Percentiles rank a stretch among this genome's conserved stretches.
Conservation (phyloP, 2,329 filamentous ascomycete genomes). For the Emmonsiellopsis sp. region DNA sequence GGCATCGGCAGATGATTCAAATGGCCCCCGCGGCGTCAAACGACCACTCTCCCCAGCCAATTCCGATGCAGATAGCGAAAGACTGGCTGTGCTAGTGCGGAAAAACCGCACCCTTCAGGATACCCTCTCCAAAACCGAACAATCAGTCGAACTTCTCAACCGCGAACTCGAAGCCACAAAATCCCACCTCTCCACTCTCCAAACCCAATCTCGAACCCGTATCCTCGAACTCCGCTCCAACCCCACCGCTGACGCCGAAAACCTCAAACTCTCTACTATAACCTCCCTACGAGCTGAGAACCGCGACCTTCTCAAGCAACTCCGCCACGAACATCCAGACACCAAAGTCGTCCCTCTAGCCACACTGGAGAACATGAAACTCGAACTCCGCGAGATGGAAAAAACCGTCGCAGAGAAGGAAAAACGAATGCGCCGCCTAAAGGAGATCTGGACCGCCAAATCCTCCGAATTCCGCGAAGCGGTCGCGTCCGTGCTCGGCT, state of each 20-base stretch:
- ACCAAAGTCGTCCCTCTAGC: conserved; percentile 63
- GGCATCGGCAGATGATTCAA: conserved; percentile 24
- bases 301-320: conserved; percentile 64
- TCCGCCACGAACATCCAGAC: conserved; percentile 42
- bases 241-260: conserved; percentile 76
- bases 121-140: conserved; percentile 60
- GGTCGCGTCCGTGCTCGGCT: conserved; percentile 83
- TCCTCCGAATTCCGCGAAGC: conserved; percentile 92
- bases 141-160: conserved; percentile 59
- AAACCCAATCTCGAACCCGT: conserved; percentile 64
- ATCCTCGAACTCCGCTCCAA: conserved; percentile 84
- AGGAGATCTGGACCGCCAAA: conserved; percentile 87
- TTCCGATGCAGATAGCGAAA: conserved; percentile 51
- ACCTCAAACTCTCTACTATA: conserved; percentile 73
- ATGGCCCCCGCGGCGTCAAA: conserved; percentile 48
- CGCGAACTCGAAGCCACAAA: conserved; percentile 64
- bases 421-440: conserved; percentile 76
- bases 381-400: conserved; percentile 65
- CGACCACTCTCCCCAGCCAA: conserved; percentile 51
- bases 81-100: conserved; percentile 71
- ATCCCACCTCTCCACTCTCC: conserved; percentile 60
- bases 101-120: conserved; percentile 83
- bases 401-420: conserved; percentile 59
- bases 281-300: conserved; percentile 74
- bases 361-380: conserved; percentile 63